phyloP scores from a whole-genome alignment of 148 eudicot species.

The Nepenthes gracilis region DNA sequence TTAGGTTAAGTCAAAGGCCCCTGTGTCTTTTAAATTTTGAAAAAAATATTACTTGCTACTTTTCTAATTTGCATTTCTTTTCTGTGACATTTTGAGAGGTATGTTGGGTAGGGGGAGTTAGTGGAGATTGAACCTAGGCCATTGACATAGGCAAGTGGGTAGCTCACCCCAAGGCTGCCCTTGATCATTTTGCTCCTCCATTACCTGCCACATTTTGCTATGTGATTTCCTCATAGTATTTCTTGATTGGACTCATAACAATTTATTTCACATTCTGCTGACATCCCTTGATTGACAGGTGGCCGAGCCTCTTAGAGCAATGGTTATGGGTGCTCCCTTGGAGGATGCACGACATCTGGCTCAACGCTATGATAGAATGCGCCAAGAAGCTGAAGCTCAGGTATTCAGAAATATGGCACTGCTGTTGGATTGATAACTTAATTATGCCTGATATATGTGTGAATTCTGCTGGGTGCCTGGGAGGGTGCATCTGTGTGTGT shows the following conservation, averaged over 20 bases:
- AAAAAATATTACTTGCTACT: not conserved
- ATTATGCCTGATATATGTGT: too few relatives aligned
- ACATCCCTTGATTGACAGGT: conserved; percentile 29
- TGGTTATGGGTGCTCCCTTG: conserved; percentile 98
- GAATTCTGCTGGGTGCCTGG: not conserved
- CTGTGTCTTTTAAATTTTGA: too few relatives aligned
- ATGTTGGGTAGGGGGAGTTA: too few relatives aligned
- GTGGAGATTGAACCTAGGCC: too few relatives aligned
- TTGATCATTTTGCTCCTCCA: not conserved
- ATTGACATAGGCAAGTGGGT: too few relatives aligned
- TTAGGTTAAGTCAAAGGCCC: too few relatives aligned
- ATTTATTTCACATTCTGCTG: conserved; percentile 1
- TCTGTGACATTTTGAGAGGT: too few relatives aligned
- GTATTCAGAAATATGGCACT: conserved; percentile 19
- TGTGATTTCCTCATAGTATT: not conserved
- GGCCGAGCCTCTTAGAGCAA: conserved; percentile 94
- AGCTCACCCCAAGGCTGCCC: too few relatives aligned
- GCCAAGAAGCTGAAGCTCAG: conserved; percentile 99
- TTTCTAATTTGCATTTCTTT: too few relatives aligned
- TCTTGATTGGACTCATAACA: too few relatives aligned
- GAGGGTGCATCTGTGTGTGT: too few relatives aligned
- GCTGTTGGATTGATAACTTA: too few relatives aligned
- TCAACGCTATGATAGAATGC: conserved; percentile 90
- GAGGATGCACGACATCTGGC: conserved; percentile 99
- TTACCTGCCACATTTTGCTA: not conserved